Evolutionary conservation across 108 stramenopile genomes (phyloP), one percentile per base, ranked within the genome.

Genomic region (Thalassiosira profunda): DNA sequence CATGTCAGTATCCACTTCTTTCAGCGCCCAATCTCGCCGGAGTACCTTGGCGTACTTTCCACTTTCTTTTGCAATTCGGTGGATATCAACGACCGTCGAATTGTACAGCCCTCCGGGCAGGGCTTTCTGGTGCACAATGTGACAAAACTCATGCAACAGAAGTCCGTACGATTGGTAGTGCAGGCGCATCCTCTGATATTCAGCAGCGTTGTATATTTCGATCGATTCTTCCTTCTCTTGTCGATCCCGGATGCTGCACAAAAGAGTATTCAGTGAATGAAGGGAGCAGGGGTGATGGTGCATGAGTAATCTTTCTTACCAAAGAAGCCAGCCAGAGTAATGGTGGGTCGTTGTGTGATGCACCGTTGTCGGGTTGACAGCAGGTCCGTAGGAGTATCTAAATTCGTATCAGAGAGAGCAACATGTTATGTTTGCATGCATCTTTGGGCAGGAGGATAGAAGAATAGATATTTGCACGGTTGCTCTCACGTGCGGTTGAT

Each of bases 81-180:
- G 82, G 6, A 81, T 42, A 43, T 62, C 63, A 34, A 68, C 58
- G 4, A 90, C 79, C 43, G 56, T 60, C 1, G 52, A 15, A 70
- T 89, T 86, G 15, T 81, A 74, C 66, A 94, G 51, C 1, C 93
- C 93, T 44, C 78, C 67, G 5, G 80, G 72, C 3, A 94, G 70
- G 40, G 63, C 79, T 31, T 72, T 75, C 60, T 91, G 90, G 67
- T 94, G 93, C 34, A 94, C 84, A 18, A 94, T 57, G 81, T 91
- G 93, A 38, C 93, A 94, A 7, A 89, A 43, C 56, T 94, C 93
- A 51, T 94, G 93, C 5, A 91, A 66, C n/a, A 94, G 54, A 14
- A 94, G 67, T 2, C 93, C 93, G 52, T 81, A 77, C 11, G 90
- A 88, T 57, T 94, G 90, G 85, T 89, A 94, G 52, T 94, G 93